Evolutionary conservation across 1,284 basidiomycete genomes (phyloP), one percentile per base, ranked within the genome.

Genomic region (Schizophyllum commune): DNA sequence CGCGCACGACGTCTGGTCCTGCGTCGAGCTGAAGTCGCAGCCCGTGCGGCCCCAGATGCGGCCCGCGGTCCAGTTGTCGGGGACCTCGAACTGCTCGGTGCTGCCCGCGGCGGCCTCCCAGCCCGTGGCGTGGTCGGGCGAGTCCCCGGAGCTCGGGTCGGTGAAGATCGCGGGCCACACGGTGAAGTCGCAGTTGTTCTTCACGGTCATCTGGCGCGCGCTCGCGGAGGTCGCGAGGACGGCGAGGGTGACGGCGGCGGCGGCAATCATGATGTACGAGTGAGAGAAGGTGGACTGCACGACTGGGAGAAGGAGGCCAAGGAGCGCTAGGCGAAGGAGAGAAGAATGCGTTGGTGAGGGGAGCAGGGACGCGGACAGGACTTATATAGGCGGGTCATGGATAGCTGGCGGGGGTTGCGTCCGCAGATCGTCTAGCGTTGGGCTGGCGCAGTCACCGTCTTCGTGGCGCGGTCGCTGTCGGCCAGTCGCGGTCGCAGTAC

Each of bases 151-250:
- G 53, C 34, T 60, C 19, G 47, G 54, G 47, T 57, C 60, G 20
- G 60, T 61, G 60, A 53, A 61, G 4, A 61, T 61, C 56, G 56
- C n/a, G 15, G 22, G 57, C 60, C 60, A 61, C 2, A 61, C 56
- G 34, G 60, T 61, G 34, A 57, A 61, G 6, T 6, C 19, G 52
- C 60, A 61, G 56, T 58, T 58, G 34, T 61, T 61, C 56, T 21
- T 61, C 47, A 61, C 60, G 19, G 60, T 61, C 11, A 61, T 53
- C 33, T 57, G 56, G 56, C 60, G 60, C 32, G 60, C 56, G 53
- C 15, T n/a, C 15, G 53, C 53, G 39, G 39, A 47, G 8, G 39
- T 13, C 13, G 39, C 39, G 39, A 47, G 13, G 39, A 47, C 39
- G 39, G 39, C 39, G 39, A 47, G 17, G 39, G 17, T 11, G 8